Evolutionary conservation across 2,329 filamentous ascomycete genomes (phyloP).

Genomic region (Monosporascus cannonballus): DNA sequence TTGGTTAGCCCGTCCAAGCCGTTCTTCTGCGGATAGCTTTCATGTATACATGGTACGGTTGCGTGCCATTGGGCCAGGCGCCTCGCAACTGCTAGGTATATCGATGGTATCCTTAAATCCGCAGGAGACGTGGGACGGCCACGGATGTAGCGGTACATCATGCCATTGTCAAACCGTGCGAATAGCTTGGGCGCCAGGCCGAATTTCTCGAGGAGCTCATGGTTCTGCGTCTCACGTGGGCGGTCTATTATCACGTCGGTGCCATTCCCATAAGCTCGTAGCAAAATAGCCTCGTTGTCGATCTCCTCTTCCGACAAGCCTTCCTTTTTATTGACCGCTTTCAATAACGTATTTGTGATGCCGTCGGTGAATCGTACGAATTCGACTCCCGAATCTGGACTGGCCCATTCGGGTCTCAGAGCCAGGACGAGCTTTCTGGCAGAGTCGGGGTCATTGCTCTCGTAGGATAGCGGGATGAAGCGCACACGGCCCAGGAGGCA

Average conservation of each 20-base stretch:
- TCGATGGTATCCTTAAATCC: constrained; percentile 67
- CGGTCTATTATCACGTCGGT: constrained; percentile 95
- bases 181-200: constrained; percentile 81
- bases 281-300: constrained; percentile 68
- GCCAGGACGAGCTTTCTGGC: constrained; percentile 73
- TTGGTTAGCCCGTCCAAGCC: constrained; percentile 27
- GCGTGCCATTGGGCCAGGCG: constrained; percentile 93
- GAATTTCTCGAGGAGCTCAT: constrained; percentile 79
- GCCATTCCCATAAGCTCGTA: constrained; percentile 90
- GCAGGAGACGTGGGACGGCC: constrained; percentile 74
- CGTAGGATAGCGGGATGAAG: constrained; percentile 72
- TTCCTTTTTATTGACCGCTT: constrained; percentile 63
- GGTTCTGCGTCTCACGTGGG: constrained; percentile 72
- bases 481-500: constrained; percentile 42
- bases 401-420: constrained; percentile 77
- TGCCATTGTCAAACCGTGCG: constrained; percentile 90
- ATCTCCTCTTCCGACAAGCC: constrained; percentile 58
- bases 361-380: constrained; percentile 93
- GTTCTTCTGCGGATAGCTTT: constrained; percentile 28
- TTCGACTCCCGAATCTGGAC: constrained; percentile 66
- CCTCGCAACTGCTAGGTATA: constrained; percentile 79
- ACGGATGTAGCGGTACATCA: constrained; percentile 86
- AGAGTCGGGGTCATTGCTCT: constrained; percentile 71
- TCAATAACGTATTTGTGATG: constrained; percentile 91
- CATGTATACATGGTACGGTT: constrained; percentile 51